phyloP scores from a whole-genome alignment of 768 basidiomycete species.

The Polyporus arcularius region DNA sequence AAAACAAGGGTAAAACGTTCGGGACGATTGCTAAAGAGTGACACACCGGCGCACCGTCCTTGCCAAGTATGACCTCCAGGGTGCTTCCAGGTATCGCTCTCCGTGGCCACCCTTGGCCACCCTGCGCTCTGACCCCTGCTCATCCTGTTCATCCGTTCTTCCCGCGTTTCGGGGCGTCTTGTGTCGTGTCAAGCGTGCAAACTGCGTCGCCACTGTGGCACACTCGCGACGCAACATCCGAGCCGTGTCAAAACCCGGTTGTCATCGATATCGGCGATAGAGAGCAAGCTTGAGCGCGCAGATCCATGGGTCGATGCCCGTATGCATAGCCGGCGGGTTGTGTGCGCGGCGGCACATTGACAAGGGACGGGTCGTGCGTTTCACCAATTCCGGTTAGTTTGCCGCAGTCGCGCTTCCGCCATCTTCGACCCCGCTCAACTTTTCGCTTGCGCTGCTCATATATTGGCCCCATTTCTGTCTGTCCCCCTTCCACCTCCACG shows the following conservation, averaged over 20 bases:
- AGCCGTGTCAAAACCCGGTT: too few relatives aligned
- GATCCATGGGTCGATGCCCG: too few relatives aligned
- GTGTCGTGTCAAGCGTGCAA: too few relatives aligned
- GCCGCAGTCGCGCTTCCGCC: neutral
- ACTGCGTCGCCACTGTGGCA: too few relatives aligned
- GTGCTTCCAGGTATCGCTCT: neutral
- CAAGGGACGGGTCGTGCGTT: constrained; percentile 5
- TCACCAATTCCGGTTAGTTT: neutral
- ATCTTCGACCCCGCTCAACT: neutral
- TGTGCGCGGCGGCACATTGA: neutral
- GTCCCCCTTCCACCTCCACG: constrained; percentile 1
- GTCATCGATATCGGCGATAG: too few relatives aligned
- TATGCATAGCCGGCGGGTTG: neutral
- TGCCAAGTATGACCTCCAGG: neutral
- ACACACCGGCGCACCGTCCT: neutral
- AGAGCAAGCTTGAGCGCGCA: too few relatives aligned
- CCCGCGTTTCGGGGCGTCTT: too few relatives aligned
- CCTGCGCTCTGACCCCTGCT: neutral
- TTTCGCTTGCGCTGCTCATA: neutral
- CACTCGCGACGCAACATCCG: too few relatives aligned
- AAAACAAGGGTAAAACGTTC: too few relatives aligned
- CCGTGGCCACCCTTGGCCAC: too few relatives aligned
- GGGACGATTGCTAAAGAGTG: neutral
- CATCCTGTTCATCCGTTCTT: too few relatives aligned
- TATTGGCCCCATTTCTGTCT: neutral